Evolutionary conservation across 116 monocot species (phyloP).

Genomic region (Posidonia oceanica): DNA sequence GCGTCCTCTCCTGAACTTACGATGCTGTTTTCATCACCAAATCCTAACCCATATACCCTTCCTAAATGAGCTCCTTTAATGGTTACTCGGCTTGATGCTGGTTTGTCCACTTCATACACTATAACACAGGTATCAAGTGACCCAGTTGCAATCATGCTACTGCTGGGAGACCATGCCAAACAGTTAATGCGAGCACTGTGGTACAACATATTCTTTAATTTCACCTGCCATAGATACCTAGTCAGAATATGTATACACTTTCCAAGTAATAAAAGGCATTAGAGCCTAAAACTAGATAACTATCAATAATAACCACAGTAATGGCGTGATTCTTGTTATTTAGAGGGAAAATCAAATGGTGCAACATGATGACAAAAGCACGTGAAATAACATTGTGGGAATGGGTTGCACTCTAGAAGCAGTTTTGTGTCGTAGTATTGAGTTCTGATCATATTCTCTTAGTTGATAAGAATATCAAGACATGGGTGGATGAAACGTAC

Average conservation of each 20-base stretch:
- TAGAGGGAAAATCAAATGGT: neutral
- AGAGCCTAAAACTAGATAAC: neutral
- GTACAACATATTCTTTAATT: slow-evolving; percentile 94
- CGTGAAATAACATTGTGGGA: too few species aligned
- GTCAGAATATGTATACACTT: neutral
- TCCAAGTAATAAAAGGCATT: too few species aligned
- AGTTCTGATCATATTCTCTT: too few species aligned
- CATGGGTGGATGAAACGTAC: too few species aligned
- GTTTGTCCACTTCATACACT: slow-evolving; percentile 69
- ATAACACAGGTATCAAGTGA: slow-evolving; percentile 89
- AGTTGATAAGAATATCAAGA: too few species aligned
- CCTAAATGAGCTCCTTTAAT: slow-evolving; percentile 71
- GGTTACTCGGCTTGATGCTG: slow-evolving; percentile 55
- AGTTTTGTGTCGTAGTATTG: too few species aligned
- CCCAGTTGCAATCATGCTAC: slow-evolving; percentile 70
- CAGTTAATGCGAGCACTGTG: slow-evolving; percentile 93
- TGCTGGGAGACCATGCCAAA: slow-evolving; percentile 88
- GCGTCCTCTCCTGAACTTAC: too few species aligned
- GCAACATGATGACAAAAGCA: neutral
- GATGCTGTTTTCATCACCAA: slow-evolving; percentile 38
- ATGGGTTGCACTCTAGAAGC: too few species aligned
- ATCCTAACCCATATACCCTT: too few species aligned
- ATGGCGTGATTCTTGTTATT: neutral
- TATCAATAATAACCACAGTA: neutral
- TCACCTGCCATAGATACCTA: slow-evolving; percentile 28